Evolutionary conservation across 768 basidiomycete species (phyloP).

Genomic region (Rubroboletus pulcherrimus): DNA sequence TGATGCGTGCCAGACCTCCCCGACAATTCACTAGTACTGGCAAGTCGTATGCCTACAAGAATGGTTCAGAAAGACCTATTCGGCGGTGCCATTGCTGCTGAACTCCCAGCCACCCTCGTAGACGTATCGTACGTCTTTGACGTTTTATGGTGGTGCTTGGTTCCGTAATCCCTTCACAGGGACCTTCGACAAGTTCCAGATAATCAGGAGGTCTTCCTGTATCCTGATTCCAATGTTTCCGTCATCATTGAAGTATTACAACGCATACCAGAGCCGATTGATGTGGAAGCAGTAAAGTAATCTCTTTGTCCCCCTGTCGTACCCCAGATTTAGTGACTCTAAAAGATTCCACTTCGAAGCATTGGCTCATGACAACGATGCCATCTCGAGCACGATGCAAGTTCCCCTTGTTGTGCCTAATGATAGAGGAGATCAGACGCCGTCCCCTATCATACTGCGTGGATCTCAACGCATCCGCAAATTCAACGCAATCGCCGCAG

Average conservation of each 20-base stretch:
- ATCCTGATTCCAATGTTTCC: conserved; percentile 62
- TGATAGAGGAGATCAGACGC: conserved; percentile 46
- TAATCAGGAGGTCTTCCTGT: conserved; percentile 90
- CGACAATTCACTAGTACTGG: no score
- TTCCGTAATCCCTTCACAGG: conserved; percentile 31
- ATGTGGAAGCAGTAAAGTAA: conserved; percentile 69
- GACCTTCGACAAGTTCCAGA: conserved; percentile 84
- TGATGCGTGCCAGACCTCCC: conserved; percentile 1
- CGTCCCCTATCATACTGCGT: conserved; percentile 54
- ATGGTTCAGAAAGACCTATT: conserved; percentile 50
- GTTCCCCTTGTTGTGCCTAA: conserved; percentile 39
- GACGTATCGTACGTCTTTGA: conserved; percentile 77
- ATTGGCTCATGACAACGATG: conserved; percentile 87
- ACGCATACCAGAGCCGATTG: conserved; percentile 56
- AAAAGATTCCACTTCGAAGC: conserved; percentile 87
- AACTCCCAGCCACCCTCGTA: conserved; percentile 53
- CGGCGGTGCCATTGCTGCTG: conserved; percentile 77
- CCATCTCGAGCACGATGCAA: conserved; percentile 47
- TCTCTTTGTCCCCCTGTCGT: conserved; percentile 8
- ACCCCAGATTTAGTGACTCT: conserved; percentile 3
- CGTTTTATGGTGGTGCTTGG: conserved; percentile 7
- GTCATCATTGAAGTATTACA: conserved; percentile 83
- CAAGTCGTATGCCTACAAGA: not conserved
- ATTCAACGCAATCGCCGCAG: conserved; percentile 59
- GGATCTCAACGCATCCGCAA: conserved; percentile 76